phyloP scores from a whole-genome alignment of 129 eudicot species.

The Artemisia annua region DNA sequence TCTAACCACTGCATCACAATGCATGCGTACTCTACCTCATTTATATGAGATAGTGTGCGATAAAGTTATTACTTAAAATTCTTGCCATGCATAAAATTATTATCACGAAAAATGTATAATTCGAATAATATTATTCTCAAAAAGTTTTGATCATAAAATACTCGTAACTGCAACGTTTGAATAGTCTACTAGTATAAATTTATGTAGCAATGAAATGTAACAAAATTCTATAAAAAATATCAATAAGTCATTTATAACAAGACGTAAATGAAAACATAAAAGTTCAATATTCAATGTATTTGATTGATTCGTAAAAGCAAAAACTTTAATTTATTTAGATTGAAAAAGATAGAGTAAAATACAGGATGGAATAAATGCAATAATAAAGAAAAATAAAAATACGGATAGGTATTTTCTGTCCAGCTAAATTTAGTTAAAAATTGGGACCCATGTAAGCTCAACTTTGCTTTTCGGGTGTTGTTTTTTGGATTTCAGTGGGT shows the following conservation, averaged over 20 bases:
- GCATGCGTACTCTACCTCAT: too few relatives aligned
- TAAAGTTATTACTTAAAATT: too few relatives aligned
- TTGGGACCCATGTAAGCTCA: conserved; percentile 72
- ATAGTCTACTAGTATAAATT: too few relatives aligned
- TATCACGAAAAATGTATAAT: too few relatives aligned
- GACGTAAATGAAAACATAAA: not conserved
- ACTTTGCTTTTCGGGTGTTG: conserved; percentile 47
- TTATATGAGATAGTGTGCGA: too few relatives aligned
- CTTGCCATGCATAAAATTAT: too few relatives aligned
- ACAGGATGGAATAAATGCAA: conserved; percentile 21
- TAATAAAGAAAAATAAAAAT: conserved; percentile 6
- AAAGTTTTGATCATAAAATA: too few relatives aligned
- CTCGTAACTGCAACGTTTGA: too few relatives aligned
- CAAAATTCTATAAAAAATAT: not conserved
- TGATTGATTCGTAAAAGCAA: conserved; percentile 6
- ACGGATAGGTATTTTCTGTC: conserved; percentile 52
- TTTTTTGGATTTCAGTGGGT: conserved; percentile 49
- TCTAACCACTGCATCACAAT: too few relatives aligned
- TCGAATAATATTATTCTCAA: too few relatives aligned
- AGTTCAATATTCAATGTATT: not conserved
- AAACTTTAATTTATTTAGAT: not conserved
- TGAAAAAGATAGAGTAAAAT: conserved; percentile 7
- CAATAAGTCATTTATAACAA: not conserved
- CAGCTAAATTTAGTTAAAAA: conserved; percentile 92
- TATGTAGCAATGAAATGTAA: too few relatives aligned